Base-by-base conservation (phyloP, 2,329 filamentous ascomycete species). In the Ceratocystis cacaofunesta region DNA sequence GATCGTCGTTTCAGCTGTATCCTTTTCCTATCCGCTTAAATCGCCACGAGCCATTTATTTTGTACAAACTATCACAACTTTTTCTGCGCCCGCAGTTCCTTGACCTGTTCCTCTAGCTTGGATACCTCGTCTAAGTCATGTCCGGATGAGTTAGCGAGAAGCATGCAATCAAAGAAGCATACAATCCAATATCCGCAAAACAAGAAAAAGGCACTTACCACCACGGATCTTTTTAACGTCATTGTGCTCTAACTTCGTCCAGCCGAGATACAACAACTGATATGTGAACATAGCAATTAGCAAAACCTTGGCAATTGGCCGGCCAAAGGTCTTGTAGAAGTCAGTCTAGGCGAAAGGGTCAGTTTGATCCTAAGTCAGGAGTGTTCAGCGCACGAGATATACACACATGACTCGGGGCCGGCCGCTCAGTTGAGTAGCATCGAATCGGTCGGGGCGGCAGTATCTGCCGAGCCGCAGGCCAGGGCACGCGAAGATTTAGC, bases 271-370 rank as follows among this genome's bases (percentile, higher is more conserved):
- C 15, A 81, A 75, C n/a, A 88, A 71, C 75, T 94, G 89, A 74
- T 92, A 94, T 1, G 86, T 87, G 72, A 90, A 85, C 65, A 91
- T 81, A 64, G 89, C 88, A 72, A 88, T 80, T 46, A 92, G 79
- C 69, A 90, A 82, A 64, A 85, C 85, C 76, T 91, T 92, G 64
- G 83, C 80, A 58, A 92, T 78, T 2, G 89, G 88, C 1, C 87
- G 80, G 48, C 85, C 84, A 72, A 90, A 91, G 15, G 83, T 84
- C 72, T 84, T 86, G 78, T 90, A 92, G 76, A 92, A 92, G 60
- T 80, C 77, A 62, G 82, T 75, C 82, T 88, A 50, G 7, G 19
- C 44, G 15, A 7, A 17, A 12, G 15, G 12, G 28, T 63, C 3
- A 50, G 61, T 52, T 30, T 8, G 48, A 46, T 41, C 1, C 44